These are phyloP conservation scores for Sutorius australiensis DNA, from an alignment of 768 basidiomycete genomes.

Conservation along the genomic window DNA sequence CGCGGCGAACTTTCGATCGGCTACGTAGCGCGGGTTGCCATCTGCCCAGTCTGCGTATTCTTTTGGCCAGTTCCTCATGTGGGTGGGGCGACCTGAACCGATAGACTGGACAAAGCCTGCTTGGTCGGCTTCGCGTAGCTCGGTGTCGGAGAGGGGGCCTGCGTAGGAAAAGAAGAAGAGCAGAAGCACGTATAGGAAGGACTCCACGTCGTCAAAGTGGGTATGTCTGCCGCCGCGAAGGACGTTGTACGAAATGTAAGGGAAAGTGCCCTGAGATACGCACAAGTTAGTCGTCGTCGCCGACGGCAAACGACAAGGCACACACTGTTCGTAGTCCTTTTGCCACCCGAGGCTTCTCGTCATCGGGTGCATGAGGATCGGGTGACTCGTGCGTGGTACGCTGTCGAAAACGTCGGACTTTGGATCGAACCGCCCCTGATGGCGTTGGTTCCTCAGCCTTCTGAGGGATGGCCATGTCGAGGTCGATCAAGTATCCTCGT, in stretches of 20 bases:
- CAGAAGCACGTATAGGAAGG: constrained; percentile 14
- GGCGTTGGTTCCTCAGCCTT: background rate
- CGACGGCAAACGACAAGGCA: no score
- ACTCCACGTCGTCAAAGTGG: constrained; percentile 12
- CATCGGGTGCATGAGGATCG: background rate
- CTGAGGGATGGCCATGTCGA: constrained; percentile 12
- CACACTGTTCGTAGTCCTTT: background rate
- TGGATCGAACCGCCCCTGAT: background rate
- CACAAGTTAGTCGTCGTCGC: background rate
- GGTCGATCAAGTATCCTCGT: constrained; percentile 21
- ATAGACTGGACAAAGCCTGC: background rate
- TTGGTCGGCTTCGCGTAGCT: background rate
- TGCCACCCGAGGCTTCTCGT: background rate
- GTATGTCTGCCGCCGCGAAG: constrained; percentile 5
- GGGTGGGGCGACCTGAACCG: background rate
- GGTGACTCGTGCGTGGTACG: background rate
- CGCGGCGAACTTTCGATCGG: no score
- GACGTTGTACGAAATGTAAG: constrained; percentile 2
- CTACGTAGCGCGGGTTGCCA: background rate
- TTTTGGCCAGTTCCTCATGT: background rate
- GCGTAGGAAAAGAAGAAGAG: constrained; percentile 10
- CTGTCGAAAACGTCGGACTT: background rate
- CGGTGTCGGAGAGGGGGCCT: background rate
- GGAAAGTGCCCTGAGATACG: background rate
- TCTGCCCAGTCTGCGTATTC: background rate